These are phyloP conservation scores for Ceratocystis eucalypticola DNA, from an alignment of 2,329 filamentous ascomycete species.

Conservation along the genomic window DNA sequence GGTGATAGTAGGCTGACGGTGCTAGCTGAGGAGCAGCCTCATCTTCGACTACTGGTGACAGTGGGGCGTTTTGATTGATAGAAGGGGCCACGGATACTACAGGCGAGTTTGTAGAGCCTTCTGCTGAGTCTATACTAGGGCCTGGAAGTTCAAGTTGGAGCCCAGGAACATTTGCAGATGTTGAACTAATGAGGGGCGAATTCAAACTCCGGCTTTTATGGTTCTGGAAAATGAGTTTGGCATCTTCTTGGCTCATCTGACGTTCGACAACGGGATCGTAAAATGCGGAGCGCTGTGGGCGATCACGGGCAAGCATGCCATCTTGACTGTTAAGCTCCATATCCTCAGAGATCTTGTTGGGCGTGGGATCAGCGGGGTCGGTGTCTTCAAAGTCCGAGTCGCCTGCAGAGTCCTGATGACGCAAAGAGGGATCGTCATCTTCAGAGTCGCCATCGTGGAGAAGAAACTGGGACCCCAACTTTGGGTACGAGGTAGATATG, in stretches of 20 bases:
- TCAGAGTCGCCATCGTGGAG: constrained; percentile 21
- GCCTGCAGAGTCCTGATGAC: not conserved
- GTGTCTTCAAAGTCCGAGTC: constrained; percentile 15
- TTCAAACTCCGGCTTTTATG: constrained; percentile 16
- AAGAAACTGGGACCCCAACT: constrained; percentile 20
- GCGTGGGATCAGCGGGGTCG: constrained; percentile 5
- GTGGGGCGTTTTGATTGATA: not conserved
- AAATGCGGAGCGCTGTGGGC: constrained; percentile 63
- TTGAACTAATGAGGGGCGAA: constrained; percentile 9
- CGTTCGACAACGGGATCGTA: constrained; percentile 92
- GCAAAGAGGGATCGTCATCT: constrained; percentile 18
- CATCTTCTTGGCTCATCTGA: constrained; percentile 84
- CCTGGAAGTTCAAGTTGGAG: constrained; percentile 10
- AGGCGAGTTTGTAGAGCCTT: constrained; percentile 13
- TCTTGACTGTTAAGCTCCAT: constrained; percentile 29
- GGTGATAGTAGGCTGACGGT: not conserved
- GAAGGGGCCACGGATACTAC: constrained; percentile 1
- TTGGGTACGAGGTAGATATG: constrained; percentile 17
- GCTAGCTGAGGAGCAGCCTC: not conserved
- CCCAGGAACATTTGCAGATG: constrained; percentile 4
- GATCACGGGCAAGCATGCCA: constrained; percentile 47
- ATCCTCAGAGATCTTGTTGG: constrained; percentile 6
- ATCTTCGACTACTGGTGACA: constrained; percentile 11
- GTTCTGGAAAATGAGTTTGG: constrained; percentile 83
- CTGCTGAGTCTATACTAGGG: constrained; percentile 13